These are phyloP conservation scores for Phialophora macrospora DNA, from an alignment of 2,329 filamentous ascomycete genomes.

Conservation along the genomic window DNA sequence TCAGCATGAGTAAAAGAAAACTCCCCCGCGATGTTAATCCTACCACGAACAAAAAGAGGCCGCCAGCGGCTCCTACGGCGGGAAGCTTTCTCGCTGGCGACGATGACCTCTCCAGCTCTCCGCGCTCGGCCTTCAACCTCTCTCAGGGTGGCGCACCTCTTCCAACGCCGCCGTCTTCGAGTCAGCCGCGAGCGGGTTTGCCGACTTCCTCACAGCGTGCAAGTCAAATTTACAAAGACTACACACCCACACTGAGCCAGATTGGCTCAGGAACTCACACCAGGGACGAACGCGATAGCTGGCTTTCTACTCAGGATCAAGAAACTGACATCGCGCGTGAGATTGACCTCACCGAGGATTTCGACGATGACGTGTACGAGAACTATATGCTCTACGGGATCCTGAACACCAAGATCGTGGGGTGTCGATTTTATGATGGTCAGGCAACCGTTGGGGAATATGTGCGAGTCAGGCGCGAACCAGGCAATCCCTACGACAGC, in stretches of 20 bases:
- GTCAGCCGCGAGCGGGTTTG: slow-evolving; percentile 18
- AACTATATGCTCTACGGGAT: slow-evolving; percentile 50
- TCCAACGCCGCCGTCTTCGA: slow-evolving; percentile 34
- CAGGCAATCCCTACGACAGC: slow-evolving; percentile 69
- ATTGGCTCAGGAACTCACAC: slow-evolving; percentile 11
- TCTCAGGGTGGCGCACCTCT: slow-evolving; percentile 24
- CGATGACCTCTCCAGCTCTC: slow-evolving; percentile 8
- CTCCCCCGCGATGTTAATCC: not conserved
- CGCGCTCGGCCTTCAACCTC: slow-evolving; percentile 21
- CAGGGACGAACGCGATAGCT: slow-evolving; percentile 24
- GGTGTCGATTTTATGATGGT: slow-evolving; percentile 66
- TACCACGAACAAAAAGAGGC: slow-evolving; percentile 24
- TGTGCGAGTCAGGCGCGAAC: slow-evolving; percentile 68
- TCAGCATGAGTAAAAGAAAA: slow-evolving; percentile 5
- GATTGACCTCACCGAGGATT: slow-evolving; percentile 42
- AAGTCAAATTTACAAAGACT: slow-evolving; percentile 20
- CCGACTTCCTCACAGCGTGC: slow-evolving; percentile 9
- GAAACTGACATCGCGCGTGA: slow-evolving; percentile 37
- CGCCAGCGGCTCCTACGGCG: not conserved
- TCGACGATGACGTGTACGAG: slow-evolving; percentile 46
- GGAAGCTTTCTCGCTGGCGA: slow-evolving; percentile 31
- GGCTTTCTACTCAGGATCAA: slow-evolving; percentile 40
- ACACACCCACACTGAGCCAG: slow-evolving; percentile 12
- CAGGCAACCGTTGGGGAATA: slow-evolving; percentile 66
- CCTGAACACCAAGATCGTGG: slow-evolving; percentile 63